A percentile compares a stretch with the other conserved stretches of the same genome.
Evolutionary conservation across 1,284 basidiomycete species (phyloP).

Genomic region (Ustilago bromivora): DNA sequence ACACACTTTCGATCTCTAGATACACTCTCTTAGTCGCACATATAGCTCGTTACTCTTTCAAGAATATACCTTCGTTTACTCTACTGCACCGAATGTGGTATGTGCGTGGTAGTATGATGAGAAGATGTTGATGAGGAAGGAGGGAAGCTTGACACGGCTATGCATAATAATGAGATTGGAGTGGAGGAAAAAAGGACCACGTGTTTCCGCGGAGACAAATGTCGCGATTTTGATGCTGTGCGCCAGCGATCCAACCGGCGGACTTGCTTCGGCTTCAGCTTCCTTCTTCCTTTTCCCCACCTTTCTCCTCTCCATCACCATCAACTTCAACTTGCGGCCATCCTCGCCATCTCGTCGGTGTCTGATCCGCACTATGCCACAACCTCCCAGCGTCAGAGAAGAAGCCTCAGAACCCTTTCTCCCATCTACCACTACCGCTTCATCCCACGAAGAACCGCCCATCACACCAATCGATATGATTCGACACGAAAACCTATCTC

Average conservation of each 20-base stretch:
- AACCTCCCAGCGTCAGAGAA: neutral
- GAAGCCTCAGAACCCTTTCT: conserved; percentile 21
- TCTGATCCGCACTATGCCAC: no score
- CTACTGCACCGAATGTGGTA: neutral
- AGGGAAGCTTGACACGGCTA: neutral
- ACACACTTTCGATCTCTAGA: neutral
- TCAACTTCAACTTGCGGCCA: neutral
- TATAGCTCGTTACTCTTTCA: neutral
- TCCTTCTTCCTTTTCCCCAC: neutral
- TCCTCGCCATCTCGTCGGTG: neutral
- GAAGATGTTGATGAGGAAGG: neutral
- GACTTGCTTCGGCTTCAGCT: conserved; percentile 16
- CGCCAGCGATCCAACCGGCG: neutral
- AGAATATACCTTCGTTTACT: neutral
- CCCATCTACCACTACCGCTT: conserved; percentile 2
- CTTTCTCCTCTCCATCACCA: neutral
- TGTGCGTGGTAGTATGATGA: neutral
- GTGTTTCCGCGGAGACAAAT: neutral
- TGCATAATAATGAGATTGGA: neutral
- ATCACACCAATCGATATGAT: conserved; percentile 31
- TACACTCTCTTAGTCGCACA: neutral
- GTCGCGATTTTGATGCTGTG: conserved; percentile 7
- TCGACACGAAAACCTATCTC: conserved; percentile 26
- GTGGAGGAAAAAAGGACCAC: neutral
- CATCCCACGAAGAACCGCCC: neutral